Base-by-base conservation (phyloP, 768 basidiomycete species). In the Crepidotus variabilis region DNA sequence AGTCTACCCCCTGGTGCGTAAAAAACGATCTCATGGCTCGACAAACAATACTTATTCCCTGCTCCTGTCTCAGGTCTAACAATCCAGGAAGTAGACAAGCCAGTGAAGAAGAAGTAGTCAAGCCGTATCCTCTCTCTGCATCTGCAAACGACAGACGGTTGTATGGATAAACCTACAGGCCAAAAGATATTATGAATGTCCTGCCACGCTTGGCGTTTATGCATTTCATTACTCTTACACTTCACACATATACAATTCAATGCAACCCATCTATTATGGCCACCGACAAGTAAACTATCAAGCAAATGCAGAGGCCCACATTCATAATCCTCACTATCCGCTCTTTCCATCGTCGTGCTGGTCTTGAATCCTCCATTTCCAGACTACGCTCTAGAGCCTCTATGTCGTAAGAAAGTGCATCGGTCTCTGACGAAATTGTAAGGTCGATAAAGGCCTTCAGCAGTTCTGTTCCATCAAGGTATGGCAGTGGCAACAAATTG, bases 1-100 rank as follows among this genome's bases (percentile, higher is more conserved):
- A 88, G 86, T 68, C 81, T 99, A 51, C 96, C 96, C 52, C 97
- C 97, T 67, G 92, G 96, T 95, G 69, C 66, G 90, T 75, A 47
- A 21, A 52, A 16, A n/a, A 36, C 32, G 20, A 5, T 4, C 36
- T 53, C 49, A 28, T 36, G n/a, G 6, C 20, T 8, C 46, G 18
- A 18, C 21, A 1, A 47, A n/a, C n/a, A n/a, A n/a, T n/a, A n/a
- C n/a, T 28, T 18, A 32, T 57, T 39, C 50, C 13, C 21, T 28
- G 14, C 43, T 24, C 0, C 34, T n/a, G n/a, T n/a, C n/a, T 33
- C 32, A 93, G 92, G 87, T 67, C 80, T 94, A 65, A 75, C 69
- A 39, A 79, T 94, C 50, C 76, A 84, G 60, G 91, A 92, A 74
- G 73, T 94, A 65, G 79, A 83, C 70, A 83, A 85, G 71, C 57